These are phyloP conservation scores for Pestalotiopsis sp. DNA, from an alignment of 2,329 filamentous ascomycete genomes.

Conservation along the genomic window DNA sequence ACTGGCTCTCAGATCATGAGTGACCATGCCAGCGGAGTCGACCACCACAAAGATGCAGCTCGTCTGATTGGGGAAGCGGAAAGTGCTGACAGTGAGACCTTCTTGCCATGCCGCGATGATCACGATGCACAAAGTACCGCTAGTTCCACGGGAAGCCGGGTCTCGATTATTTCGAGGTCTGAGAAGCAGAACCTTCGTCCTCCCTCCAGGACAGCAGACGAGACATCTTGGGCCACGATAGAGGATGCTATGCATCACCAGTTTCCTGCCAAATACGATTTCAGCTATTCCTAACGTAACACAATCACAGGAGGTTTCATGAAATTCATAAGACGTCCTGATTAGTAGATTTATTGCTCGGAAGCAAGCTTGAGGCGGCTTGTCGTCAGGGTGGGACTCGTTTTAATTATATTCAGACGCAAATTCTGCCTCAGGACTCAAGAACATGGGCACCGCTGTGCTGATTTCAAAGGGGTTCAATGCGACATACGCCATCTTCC, in stretches of 20 bases:
- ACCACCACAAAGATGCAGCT: neutral
- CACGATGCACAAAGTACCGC: neutral
- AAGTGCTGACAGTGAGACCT: neutral
- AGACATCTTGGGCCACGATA: constrained; percentile 1
- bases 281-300: neutral
- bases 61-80: neutral
- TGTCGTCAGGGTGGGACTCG: no score
- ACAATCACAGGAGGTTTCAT: neutral
- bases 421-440: no score
- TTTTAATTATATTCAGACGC: no score
- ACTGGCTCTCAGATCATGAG: constrained; percentile 7
- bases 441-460: neutral
- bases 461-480: neutral
- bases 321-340: neutral
- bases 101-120: neutral
- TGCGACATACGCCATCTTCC: neutral
- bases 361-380: no score
- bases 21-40: neutral
- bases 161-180: neutral
- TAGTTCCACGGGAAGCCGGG: neutral
- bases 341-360: no score
- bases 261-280: neutral
- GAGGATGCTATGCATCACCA: neutral
- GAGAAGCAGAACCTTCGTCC: neutral
- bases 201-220: constrained; percentile 17